These are phyloP conservation scores for Globisporangium parvum DNA, from an alignment of 352 stramenopile species.

Conservation along the genomic window DNA sequence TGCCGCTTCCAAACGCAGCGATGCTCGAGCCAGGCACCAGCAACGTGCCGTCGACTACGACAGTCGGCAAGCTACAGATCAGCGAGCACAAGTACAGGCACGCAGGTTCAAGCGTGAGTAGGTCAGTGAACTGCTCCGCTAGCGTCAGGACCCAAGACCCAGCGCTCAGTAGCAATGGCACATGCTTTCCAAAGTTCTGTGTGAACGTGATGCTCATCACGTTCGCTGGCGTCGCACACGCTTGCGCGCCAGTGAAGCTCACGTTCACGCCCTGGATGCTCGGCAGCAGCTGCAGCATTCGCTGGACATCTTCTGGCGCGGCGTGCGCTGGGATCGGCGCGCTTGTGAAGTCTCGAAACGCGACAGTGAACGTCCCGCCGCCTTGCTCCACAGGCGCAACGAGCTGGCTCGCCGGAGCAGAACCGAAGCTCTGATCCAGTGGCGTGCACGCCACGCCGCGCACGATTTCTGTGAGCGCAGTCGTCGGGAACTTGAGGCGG, in stretches of 20 bases:
- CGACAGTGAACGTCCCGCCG: constrained; percentile 45
- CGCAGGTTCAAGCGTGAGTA: constrained; percentile 3
- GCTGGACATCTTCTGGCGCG: constrained; percentile 21
- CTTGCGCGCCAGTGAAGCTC: constrained; percentile 45
- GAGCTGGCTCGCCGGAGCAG: constrained; percentile 38
- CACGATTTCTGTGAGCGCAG: constrained; percentile 44
- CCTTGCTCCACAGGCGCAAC: constrained; percentile 28
- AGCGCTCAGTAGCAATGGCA: constrained; percentile 4
- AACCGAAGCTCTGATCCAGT: constrained; percentile 44
- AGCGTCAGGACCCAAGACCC: not conserved
- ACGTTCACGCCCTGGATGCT: constrained; percentile 51
- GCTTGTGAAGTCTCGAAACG: constrained; percentile 60
- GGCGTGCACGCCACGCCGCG: constrained; percentile 43
- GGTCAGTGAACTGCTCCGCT: not conserved
- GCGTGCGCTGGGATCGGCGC: constrained; percentile 52
- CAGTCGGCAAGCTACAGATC: constrained; percentile 52
- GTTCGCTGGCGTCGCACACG: constrained; percentile 57
- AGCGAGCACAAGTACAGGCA: constrained; percentile 3
- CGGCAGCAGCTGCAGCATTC: constrained; percentile 32
- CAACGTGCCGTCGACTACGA: constrained; percentile 29
- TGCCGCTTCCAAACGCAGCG: constrained; percentile 13
- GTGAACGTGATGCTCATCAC: constrained; percentile 68
- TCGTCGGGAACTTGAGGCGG: constrained; percentile 41
- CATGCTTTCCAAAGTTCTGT: constrained; percentile 76
- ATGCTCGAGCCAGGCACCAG: constrained; percentile 33